Base-by-base conservation (phyloP, 2,329 filamentous ascomycete genomes). In the Rutstroemia sp. region DNA sequence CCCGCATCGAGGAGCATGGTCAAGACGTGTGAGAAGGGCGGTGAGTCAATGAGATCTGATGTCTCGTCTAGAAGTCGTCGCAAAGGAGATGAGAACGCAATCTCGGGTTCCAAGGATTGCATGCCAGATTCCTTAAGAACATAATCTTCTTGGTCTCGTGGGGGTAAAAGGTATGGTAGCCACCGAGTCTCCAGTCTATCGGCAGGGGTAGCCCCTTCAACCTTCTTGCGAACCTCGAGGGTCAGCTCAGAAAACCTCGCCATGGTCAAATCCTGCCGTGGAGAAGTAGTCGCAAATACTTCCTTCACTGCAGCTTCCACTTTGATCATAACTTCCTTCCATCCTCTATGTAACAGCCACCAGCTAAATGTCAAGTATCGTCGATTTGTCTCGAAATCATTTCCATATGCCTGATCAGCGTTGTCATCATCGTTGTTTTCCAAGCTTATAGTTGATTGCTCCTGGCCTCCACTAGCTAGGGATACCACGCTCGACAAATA, bases 331-430 rank as follows among this genome's bases (percentile, higher is more conserved):
- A 97, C 75, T 57, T 91, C 83, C 62, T 85, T 83, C 85, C 91
- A 97, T 45, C 94, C 94, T 62, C 84, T 83, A 73, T 99, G 92
- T 49, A 99, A 78, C 48, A 99, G 76, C 92, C 92, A 99, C 94
- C 94, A 99, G 73, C 90, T 96, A 71, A 97, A 95, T 42, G 92
- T 95, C 49, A 99, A 78, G 69, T 97, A 99, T 68, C 89, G 88
- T 65, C 92, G 81, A 72, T 99, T 99, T 37, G 91, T 95, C 71
- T 96, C 92, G 64, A 96, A 96, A 71, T 99, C 94, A 71, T 88
- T 92, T 46, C 91, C 91, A 69, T 95, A 91, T 4, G 85, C 81
- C 65, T 92, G 87, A 54, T 92, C 88, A 18, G 81, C 78, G 66
- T 87, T 87, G 69, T 94, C 90, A 69, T 96, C 92, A 69, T 96